These are phyloP conservation scores for Neoboletus subvelutipes DNA, from an alignment of 768 basidiomycete species.

Conservation along the genomic window DNA sequence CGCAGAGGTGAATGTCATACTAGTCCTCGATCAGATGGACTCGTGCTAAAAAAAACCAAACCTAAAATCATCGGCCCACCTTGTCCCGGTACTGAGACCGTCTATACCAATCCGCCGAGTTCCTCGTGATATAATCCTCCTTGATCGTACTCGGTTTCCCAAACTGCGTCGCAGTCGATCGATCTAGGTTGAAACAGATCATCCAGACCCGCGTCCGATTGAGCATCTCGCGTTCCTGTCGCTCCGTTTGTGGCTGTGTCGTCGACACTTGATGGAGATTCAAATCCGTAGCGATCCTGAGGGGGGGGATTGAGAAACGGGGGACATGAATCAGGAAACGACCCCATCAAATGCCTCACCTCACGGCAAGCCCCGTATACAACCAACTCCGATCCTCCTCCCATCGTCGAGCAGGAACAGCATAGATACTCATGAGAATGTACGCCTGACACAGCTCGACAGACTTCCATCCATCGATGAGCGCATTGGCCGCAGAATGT, in stretches of 20 bases:
- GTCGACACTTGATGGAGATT: conserved; percentile 73
- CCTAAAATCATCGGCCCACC: conserved; percentile 39
- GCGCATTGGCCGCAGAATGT: conserved; percentile 74
- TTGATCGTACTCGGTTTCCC: conserved; percentile 88
- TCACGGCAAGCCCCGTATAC: conserved; percentile 83
- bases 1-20: conserved; percentile 78
- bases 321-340: conserved; percentile 31
- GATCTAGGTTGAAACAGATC: conserved; percentile 86
- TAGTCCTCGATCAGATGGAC: conserved; percentile 25
- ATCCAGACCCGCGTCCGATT: conserved; percentile 90
- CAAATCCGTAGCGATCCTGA: conserved; percentile 82
- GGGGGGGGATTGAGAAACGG: no score
- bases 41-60: no score
- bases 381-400: conserved; percentile 91
- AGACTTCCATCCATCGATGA: conserved; percentile 81
- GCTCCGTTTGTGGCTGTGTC: conserved; percentile 65
- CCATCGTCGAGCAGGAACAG: conserved; percentile 78
- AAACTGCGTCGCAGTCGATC: conserved; percentile 84
- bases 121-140: conserved; percentile 70
- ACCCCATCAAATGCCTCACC: no score
- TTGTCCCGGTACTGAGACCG: conserved; percentile 59
- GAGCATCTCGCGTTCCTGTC: conserved; percentile 76
- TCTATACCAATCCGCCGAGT: conserved; percentile 74
- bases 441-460: conserved; percentile 92
- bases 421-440: conserved; percentile 81